Percentiles rank a stretch among this genome's conserved stretches.
These are phyloP conservation scores for Cicer arietinum DNA, from an alignment of 306 rosid genomes.

Conservation along the genomic window DNA sequence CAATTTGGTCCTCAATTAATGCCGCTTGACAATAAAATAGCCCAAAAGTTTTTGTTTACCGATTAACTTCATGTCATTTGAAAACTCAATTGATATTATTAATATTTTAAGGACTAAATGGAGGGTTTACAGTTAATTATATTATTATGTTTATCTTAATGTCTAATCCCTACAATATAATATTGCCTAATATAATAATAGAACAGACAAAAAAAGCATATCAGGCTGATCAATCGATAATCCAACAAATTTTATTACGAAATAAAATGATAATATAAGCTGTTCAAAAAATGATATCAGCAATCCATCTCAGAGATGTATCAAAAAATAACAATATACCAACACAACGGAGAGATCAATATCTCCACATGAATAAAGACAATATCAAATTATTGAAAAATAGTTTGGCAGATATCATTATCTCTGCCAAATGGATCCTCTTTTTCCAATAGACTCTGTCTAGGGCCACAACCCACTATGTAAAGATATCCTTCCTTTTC, in stretches of 20 bases:
- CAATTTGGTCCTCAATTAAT: slow-evolving; percentile 2
- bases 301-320: slow-evolving; percentile 3
- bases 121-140: not conserved
- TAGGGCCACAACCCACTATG: not conserved
- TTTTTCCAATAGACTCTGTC: not conserved
- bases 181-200: not conserved
- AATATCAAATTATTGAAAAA: slow-evolving; percentile 15
- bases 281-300: slow-evolving; percentile 32
- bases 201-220: slow-evolving; percentile 14
- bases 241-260: slow-evolving; percentile 9
- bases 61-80: slow-evolving; percentile 21
- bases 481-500: slow-evolving; percentile 10
- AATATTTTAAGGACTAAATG: slow-evolving; percentile 9
- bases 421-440: slow-evolving; percentile 7
- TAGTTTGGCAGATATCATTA: slow-evolving; percentile 28
- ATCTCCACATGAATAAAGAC: slow-evolving; percentile 10
- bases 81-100: slow-evolving; percentile 18
- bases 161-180: not conserved
- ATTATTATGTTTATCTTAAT: not conserved
- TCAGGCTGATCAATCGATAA: slow-evolving; percentile 24
- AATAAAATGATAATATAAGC: slow-evolving; percentile 4
- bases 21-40: slow-evolving; percentile 4
- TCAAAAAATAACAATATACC: slow-evolving; percentile 12
- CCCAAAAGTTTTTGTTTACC: slow-evolving; percentile 9
- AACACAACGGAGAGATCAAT: not conserved